Evolutionary conservation across 352 stramenopile genomes (phyloP).

Genomic region (Phytophthora pluvialis): DNA sequence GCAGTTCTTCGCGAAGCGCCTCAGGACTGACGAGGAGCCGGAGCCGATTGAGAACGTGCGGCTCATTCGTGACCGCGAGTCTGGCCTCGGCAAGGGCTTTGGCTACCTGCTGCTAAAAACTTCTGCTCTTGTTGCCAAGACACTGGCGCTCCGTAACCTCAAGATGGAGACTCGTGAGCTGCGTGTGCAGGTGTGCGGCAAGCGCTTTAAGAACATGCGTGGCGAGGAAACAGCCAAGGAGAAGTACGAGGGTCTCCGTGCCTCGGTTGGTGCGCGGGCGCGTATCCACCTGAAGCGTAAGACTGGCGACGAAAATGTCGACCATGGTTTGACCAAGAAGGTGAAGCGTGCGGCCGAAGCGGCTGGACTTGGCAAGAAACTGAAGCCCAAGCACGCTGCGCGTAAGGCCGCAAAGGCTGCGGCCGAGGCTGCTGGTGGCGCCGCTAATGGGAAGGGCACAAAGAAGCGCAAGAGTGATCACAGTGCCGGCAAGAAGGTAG

Average conservation of each 20-base stretch:
- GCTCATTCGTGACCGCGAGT: slow-evolving; percentile 90
- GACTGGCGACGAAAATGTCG: slow-evolving; percentile 17
- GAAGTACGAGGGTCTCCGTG: slow-evolving; percentile 67
- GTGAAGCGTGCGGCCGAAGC: slow-evolving; percentile 39
- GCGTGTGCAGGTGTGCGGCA: slow-evolving; percentile 81
- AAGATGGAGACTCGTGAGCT: slow-evolving; percentile 79
- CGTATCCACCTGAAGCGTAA: slow-evolving; percentile 79
- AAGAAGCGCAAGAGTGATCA: slow-evolving; percentile 39
- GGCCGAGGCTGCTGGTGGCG: slow-evolving; percentile 17
- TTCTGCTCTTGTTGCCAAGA: slow-evolving; percentile 68
- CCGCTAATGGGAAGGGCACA: slow-evolving; percentile 24
- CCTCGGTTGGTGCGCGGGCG: slow-evolving; percentile 55
- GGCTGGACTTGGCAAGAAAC: slow-evolving; percentile 46
- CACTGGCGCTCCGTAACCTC: slow-evolving; percentile 63
- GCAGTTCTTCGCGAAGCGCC: slow-evolving; percentile 73
- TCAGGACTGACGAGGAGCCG: slow-evolving; percentile 71
- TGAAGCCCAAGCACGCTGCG: slow-evolving; percentile 65
- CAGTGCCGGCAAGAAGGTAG: slow-evolving; percentile 27
- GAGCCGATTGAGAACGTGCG: slow-evolving; percentile 87
- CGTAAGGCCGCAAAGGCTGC: slow-evolving; percentile 52
- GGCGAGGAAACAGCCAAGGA: slow-evolving; percentile 56
- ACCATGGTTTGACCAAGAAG: slow-evolving; percentile 26
- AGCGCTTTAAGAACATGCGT: slow-evolving; percentile 85
- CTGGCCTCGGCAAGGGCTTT: slow-evolving; percentile 92
- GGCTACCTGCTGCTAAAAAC: slow-evolving; percentile 89